Evolutionary conservation across 495 filamentous ascomycete genomes (phyloP).

Genomic region (Oidiodendron maius): DNA sequence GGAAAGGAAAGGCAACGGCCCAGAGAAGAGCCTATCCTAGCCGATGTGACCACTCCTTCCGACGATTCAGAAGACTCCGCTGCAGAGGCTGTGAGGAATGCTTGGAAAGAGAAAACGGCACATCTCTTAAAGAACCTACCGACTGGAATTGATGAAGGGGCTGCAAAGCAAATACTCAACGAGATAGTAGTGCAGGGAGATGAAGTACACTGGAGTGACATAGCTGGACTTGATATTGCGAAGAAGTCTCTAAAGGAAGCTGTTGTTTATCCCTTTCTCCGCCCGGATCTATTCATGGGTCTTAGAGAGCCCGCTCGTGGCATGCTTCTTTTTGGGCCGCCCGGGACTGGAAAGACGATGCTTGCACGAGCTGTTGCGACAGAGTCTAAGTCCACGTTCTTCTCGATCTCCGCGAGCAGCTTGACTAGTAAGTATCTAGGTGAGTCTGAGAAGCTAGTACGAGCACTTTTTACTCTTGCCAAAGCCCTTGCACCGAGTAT

Average conservation of each 20-base stretch:
- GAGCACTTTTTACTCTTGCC: constrained; percentile 84
- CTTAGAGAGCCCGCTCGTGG: constrained; percentile 90
- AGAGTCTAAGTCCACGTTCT: constrained; percentile 92
- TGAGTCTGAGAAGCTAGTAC: constrained; percentile 93
- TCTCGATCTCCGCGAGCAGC: constrained; percentile 90
- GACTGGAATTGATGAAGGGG: constrained; percentile 69
- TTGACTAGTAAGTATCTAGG: constrained; percentile 95
- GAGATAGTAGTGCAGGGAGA: constrained; percentile 95
- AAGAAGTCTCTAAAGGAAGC: constrained; percentile 93
- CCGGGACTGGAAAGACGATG: constrained; percentile 98
- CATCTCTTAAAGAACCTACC: constrained; percentile 70
- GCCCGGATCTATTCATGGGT: constrained; percentile 93
- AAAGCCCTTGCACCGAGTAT: constrained; percentile 90
- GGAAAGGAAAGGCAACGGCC: constrained; percentile 17
- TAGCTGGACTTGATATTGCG: constrained; percentile 84
- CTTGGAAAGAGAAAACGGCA: constrained; percentile 42
- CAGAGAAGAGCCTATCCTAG: constrained; percentile 19
- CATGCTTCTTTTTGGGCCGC: constrained; percentile 95
- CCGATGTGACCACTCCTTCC: constrained; percentile 19
- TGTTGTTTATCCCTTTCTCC: constrained; percentile 94
- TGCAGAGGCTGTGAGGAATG: constrained; percentile 24
- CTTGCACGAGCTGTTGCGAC: constrained; percentile 92
- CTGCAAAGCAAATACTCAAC: constrained; percentile 88
- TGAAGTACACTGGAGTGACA: constrained; percentile 91
- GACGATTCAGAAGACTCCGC: constrained; percentile 14